phyloP scores from a whole-genome alignment of 371 early-diverging fungal genomes.

The Mucor mucedo region DNA sequence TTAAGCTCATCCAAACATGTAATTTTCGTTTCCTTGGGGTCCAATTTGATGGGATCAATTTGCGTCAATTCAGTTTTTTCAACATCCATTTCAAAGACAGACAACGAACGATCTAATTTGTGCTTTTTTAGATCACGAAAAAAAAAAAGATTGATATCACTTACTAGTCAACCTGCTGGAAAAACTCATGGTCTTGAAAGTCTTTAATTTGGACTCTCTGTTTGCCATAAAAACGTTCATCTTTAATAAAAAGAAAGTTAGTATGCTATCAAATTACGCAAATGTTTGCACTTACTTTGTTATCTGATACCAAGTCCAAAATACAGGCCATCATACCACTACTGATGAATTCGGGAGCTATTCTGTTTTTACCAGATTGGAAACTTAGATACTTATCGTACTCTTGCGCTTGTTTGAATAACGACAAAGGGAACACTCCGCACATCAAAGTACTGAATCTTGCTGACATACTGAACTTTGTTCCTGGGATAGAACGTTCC shows the following conservation, averaged over 20 bases:
- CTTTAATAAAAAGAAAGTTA: background rate
- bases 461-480: conserved; percentile 42
- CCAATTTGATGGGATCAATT: too few relatives aligned
- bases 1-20: background rate
- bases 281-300: conserved; percentile 29
- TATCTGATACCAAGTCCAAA: conserved; percentile 24
- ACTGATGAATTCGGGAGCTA: conserved; percentile 16
- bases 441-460: conserved; percentile 28
- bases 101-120: background rate
- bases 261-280: too few relatives aligned
- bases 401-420: conserved; percentile 36
- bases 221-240: background rate
- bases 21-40: background rate
- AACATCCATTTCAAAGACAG: background rate
- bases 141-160: too few relatives aligned
- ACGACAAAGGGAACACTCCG: conserved; percentile 19
- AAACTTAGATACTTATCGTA: conserved; percentile 29
- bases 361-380: background rate
- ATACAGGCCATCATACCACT: conserved; percentile 48
- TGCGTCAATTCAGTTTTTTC: background rate
- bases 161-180: background rate
- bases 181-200: background rate
- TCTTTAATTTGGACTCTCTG: background rate
- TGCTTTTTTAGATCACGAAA: background rate
- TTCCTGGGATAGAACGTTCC: conserved; percentile 58